Base-by-base conservation (phyloP, 1,284 basidiomycete species). In the Cutaneotrichosporon sp. region DNA sequence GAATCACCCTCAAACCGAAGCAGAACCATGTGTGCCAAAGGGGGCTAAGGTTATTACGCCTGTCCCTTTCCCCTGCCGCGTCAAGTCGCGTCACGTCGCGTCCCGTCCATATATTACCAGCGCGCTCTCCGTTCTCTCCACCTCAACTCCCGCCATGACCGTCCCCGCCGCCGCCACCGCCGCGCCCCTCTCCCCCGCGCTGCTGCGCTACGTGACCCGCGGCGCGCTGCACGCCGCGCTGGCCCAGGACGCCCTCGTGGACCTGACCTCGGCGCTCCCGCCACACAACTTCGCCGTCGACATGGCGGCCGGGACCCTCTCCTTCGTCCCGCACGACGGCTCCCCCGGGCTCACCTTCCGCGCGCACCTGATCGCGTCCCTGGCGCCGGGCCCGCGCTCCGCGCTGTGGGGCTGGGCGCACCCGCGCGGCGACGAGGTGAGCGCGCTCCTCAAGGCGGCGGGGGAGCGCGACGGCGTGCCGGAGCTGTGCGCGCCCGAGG, bases 321-420 rank as follows among this genome's bases (percentile, higher is more conserved):
- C 27, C 24, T 52, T 52, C 13, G 24, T n/a, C 3, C 34, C 33
- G 16, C 14, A 20, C 18, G 29, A 5, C 42, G 22, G 3, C 29
- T 4, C 20, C 1, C 29, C 29, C 5, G 18, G n/a, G n/a, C n/a
- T 29, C 22, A 22, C 31, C 24, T 14, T 24, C 24, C 18, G 16
- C 22, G 20, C 22, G 5, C 49, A 58, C 34, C 49, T 58, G 27
- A n/a, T 58, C n/a, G 56, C 56, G 16, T 29, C 36, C 3, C 18
- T 58, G 2, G 47, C 36, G 10, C 56, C 56, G 0, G 56, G 38
- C 14, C 47, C 56, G 3, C 49, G 27, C n/a, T 31, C 36, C 18
- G 18, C 43, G 16, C 49, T 58, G 16, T 58, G 56, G 56, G 56
- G 56, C 5, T 58, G 49, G 47, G 56, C 56, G 7, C 49, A 43